phyloP scores from a whole-genome alignment of 805 yeast genomes.

The Metschnikowia aberdeeniae region DNA sequence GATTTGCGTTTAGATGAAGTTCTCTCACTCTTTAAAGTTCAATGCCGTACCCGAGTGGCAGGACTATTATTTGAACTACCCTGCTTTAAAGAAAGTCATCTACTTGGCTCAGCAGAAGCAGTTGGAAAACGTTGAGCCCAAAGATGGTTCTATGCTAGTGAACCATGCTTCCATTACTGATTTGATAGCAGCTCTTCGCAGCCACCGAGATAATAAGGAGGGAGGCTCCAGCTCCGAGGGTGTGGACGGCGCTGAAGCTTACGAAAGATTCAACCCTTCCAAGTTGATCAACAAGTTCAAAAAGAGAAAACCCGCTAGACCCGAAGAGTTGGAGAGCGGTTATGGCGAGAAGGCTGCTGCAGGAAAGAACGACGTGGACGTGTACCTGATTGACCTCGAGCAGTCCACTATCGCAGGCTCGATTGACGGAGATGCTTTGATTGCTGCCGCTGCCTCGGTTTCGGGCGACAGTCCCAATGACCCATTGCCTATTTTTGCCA shows the following conservation, averaged over 20 bases:
- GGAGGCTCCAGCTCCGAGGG: constrained; percentile 2
- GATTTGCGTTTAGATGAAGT: constrained; percentile 34
- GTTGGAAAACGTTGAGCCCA: constrained; percentile 21
- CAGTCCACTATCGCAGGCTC: constrained; percentile 16
- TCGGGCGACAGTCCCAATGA: constrained; percentile 14
- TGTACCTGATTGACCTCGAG: constrained; percentile 17
- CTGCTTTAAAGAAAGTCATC: constrained; percentile 51
- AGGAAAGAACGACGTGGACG: constrained; percentile 8
- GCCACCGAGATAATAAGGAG: constrained; percentile 10
- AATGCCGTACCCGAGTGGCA: constrained; percentile 55
- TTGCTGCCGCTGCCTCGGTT: constrained; percentile 11
- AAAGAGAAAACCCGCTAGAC: constrained; percentile 8
- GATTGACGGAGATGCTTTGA: constrained; percentile 13
- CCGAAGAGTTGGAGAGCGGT: constrained; percentile 7
- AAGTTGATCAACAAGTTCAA: constrained; percentile 19
- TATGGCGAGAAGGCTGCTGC: constrained; percentile 1
- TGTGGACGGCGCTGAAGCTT: constrained; percentile 6
- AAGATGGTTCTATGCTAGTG: constrained; percentile 21
- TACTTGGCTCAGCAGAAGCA: constrained; percentile 49
- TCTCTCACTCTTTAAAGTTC: constrained; percentile 46
- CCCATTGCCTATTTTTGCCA: constrained; percentile 43
- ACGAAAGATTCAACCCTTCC: constrained; percentile 14
- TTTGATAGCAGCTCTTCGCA: constrained; percentile 18
- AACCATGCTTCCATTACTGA: constrained; percentile 27
- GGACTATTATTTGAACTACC: constrained; percentile 43